Evolutionary conservation across 345 rosid species (phyloP).

Genomic region (Hibiscus mutabilis): DNA sequence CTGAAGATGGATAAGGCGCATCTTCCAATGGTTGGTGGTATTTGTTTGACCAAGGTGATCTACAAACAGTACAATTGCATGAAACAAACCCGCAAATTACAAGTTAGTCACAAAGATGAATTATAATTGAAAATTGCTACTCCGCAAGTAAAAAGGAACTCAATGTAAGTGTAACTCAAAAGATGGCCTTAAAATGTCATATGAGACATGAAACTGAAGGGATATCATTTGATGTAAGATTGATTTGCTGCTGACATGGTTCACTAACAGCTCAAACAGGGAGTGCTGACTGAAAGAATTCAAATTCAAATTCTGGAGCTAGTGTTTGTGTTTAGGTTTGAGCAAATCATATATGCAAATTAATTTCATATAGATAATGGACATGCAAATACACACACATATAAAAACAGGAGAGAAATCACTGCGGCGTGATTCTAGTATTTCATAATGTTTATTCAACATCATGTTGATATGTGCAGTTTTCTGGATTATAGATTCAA

Average conservation of each 20-base stretch:
- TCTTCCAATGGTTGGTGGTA: conserved; percentile 77
- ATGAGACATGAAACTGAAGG: neutral
- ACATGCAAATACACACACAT: neutral
- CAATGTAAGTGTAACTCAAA: neutral
- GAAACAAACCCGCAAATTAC: neutral
- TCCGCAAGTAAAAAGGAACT: neutral
- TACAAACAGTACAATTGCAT: conserved; percentile 23
- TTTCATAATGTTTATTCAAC: neutral
- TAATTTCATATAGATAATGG: neutral
- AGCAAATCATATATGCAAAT: neutral
- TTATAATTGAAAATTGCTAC: no score
- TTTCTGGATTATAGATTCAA: neutral
- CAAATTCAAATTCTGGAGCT: neutral
- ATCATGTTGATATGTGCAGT: neutral
- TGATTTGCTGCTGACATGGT: neutral
- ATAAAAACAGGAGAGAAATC: neutral
- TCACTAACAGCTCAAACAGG: neutral
- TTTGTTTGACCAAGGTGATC: conserved; percentile 94
- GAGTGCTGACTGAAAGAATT: neutral
- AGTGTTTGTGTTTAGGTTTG: neutral
- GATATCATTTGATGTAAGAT: neutral
- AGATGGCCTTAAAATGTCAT: neutral
- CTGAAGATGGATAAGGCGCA: conserved; percentile 67
- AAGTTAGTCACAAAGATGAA: neutral
- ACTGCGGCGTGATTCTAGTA: neutral